Base-by-base conservation (phyloP, 2,329 filamentous ascomycete genomes). In the Neofusicoccum umdonicola region DNA sequence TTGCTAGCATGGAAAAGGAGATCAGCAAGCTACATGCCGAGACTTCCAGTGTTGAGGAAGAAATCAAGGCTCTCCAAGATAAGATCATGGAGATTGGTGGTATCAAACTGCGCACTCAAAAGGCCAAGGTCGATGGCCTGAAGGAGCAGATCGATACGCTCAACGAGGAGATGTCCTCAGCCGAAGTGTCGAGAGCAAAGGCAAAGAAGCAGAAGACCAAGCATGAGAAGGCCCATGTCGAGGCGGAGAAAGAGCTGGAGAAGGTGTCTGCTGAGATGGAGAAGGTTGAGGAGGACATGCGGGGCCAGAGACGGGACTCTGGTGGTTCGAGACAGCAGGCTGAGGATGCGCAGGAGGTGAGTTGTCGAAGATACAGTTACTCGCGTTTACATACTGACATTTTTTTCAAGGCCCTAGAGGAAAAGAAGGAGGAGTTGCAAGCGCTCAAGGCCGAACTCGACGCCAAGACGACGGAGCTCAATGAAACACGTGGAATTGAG, bases 81-180 rank as follows among this genome's bases (percentile, higher is more conserved):
- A 96, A 93, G 82, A 99, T 99, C 73, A 98, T 99, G 95, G 90
- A 97, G 77, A 90, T 97, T 68, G 95, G 95, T 73, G 95, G 95
- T 78, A 93, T 98, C 72, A 93, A 92, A 78, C 87, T 99, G 17
- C 89, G 95, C 63, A 87, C 89, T 17, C 94, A 99, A 75, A 93
- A 95, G 71, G 88, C 92, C 67, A 96, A 91, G 81, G 93, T 99
- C 39, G 94, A 98, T 74, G 86, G 88, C 6, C 82, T 96, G 68
- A 97, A 96, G 75, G 90, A 93, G 71, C 89, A 96, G 74, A 93
- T 98, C 64, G 83, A 89, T 54, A 87, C 88, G 12, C 84, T 96
- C 66, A 89, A 87, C 61, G 94, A 98, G 68, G 89, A 92, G 67
- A 88, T 92, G 42, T 96, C 93, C 3, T 89, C 87, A 62, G 91